Conservation (phyloP, 805 yeast genomes). For the Ascoidea tarda region DNA sequence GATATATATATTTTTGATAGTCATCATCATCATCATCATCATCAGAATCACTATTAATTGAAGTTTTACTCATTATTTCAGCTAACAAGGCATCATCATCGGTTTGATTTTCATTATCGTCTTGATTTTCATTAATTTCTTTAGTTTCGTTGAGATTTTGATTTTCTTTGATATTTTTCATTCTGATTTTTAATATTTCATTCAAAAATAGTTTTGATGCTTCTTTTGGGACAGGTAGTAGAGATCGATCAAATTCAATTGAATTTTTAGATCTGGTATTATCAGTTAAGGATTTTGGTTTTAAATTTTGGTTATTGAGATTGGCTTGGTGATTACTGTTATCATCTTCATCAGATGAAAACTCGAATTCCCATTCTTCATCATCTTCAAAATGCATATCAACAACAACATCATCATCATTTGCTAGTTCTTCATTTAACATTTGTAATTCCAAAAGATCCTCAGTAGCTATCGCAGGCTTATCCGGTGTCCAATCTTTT, state of each 20-base stretch:
- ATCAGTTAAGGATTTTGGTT: not conserved
- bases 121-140: not conserved
- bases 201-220: not conserved
- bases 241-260: constrained; percentile 6
- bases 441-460: constrained; percentile 10
- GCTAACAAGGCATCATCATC: not conserved
- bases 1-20: too few relatives aligned
- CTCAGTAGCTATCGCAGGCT: not conserved
- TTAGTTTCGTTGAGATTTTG: not conserved
- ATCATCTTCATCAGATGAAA: constrained; percentile 7
- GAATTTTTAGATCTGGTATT: not conserved
- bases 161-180: not conserved
- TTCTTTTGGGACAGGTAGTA: not conserved
- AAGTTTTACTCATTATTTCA: not conserved
- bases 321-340: too few relatives aligned
- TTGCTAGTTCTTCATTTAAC: constrained; percentile 10
- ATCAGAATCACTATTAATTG: not conserved
- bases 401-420: constrained; percentile 4
- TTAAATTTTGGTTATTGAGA: too few relatives aligned
- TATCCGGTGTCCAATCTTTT: not conserved
- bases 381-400: constrained; percentile 10
- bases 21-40: not conserved
- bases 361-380: constrained; percentile 15
- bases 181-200: not conserved
- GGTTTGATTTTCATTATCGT: not conserved